Base-by-base conservation (phyloP, 1,284 basidiomycete species). In the Naganishia sp. region DNA sequence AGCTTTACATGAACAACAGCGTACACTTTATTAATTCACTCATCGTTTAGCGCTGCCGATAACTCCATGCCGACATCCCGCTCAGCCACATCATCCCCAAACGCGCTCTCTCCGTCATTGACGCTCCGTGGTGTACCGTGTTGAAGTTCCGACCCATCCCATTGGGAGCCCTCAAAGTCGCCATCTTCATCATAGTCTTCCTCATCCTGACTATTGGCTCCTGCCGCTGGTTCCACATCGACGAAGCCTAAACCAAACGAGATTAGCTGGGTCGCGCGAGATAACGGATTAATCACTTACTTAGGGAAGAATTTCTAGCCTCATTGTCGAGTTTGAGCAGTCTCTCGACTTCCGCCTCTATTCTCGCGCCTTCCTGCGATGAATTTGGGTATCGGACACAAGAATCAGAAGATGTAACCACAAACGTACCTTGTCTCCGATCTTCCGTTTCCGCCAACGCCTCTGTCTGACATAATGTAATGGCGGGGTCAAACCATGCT, bases 271-370 rank as follows among this genome's bases (percentile, higher is more conserved):
- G 43, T 32, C 49, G 63, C 63, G 23, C 41, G 35, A 46, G 28
- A 7, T 25, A 56, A 63, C 63, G 54, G 55, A 63, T 52, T n/a
- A 61, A n/a, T 43, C 56, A 50, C 64, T 53, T 49, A 65, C 68
- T 58, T 56, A 43, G 57, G 23, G 56, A 63, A 46, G 49, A 64
- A n/a, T 45, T 43, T 43, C 51, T 53, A 1, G 94, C 92, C 62
- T 88, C 80, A 11, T 88, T 85, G 80, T 99, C 96, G 70, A 90
- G 88, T 69, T 90, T 89, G 39, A 99, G 80, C 50, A 99, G 79
- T 65, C 93, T 83, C 76, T 99, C 96, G 1, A 99, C 95, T 75
- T 95, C 92, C 78, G 95, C 89, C 78, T 99, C 95, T 2, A 98
- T 94, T 41, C 91, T 94, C 11, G 52, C 54, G 25, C 52, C 63